phyloP scores from a whole-genome alignment of 495 filamentous ascomycete species.

The Penicillium macrosclerotiorum region DNA sequence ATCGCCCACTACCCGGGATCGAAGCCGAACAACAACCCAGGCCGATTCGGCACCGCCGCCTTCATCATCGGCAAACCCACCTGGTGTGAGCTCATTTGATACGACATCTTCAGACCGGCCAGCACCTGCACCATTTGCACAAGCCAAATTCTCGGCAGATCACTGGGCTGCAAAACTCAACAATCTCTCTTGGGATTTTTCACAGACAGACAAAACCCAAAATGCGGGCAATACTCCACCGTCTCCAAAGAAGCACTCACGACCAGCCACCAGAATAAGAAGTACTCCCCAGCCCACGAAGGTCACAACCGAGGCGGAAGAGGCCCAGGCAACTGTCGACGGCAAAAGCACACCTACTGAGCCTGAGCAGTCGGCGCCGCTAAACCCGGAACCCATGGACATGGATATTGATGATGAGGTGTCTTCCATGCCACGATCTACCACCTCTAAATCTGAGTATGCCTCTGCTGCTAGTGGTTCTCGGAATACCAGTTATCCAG shows the following conservation, averaged over 20 bases:
- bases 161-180: slow-evolving; percentile 66
- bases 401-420: slow-evolving; percentile 53
- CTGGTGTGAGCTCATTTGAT: no score
- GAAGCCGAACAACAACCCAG: slow-evolving; percentile 23
- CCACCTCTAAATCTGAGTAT: slow-evolving; percentile 1
- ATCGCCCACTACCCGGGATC: slow-evolving; percentile 34
- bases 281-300: slow-evolving; percentile 33
- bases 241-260: slow-evolving; percentile 33
- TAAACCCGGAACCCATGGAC: slow-evolving; percentile 48
- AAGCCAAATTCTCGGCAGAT: slow-evolving; percentile 59
- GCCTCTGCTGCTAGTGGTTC: neutral
- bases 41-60: slow-evolving; percentile 15
- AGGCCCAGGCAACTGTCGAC: slow-evolving; percentile 32
- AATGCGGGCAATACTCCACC: slow-evolving; percentile 28
- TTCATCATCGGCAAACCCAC: slow-evolving; percentile 9
- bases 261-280: slow-evolving; percentile 24
- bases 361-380: slow-evolving; percentile 8
- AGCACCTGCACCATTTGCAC: slow-evolving; percentile 33
- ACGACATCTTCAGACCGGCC: no score
- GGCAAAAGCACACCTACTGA: slow-evolving; percentile 11
- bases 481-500: slow-evolving; percentile 13
- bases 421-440: slow-evolving; percentile 8
- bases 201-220: slow-evolving; percentile 31
- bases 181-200: slow-evolving; percentile 51
- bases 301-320: slow-evolving; percentile 45